Percentiles rank a stretch among this genome's conserved stretches.
Conservation (phyloP, 208 protist species). For the Leishmania braziliensis region DNA sequence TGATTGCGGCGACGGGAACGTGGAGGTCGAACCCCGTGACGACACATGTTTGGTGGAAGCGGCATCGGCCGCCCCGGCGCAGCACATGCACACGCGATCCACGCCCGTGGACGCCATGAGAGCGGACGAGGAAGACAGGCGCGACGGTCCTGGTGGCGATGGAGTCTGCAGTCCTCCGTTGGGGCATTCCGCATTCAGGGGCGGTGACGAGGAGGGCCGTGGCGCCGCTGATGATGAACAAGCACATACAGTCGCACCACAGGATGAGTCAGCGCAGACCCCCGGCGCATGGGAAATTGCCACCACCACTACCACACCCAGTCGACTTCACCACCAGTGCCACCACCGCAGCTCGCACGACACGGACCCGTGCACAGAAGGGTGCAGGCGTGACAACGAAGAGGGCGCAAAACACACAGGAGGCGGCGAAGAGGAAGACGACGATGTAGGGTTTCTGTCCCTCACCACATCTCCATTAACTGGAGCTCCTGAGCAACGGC, state of each 20-base stretch:
- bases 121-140: not conserved
- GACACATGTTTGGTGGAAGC: not conserved
- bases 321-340: not conserved
- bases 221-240: not conserved
- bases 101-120: not conserved
- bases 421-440: not conserved
- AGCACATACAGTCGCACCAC: not conserved
- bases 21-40: not conserved
- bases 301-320: not conserved
- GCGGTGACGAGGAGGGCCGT: not conserved
- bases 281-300: not conserved
- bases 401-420: not conserved
- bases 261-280: not conserved
- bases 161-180: not conserved
- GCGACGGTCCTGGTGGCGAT: not conserved
- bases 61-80: not conserved
- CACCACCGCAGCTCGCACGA: not conserved
- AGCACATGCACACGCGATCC: not conserved
- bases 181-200: not conserved
- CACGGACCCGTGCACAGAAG: not conserved
- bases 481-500: not conserved
- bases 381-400: not conserved
- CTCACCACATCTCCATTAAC: constrained; percentile 5
- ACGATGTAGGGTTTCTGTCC: not conserved
- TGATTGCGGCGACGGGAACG: not conserved